Conservation (phyloP, 1,139 yeast genomes). For the Torulaspora pretoriensis region DNA sequence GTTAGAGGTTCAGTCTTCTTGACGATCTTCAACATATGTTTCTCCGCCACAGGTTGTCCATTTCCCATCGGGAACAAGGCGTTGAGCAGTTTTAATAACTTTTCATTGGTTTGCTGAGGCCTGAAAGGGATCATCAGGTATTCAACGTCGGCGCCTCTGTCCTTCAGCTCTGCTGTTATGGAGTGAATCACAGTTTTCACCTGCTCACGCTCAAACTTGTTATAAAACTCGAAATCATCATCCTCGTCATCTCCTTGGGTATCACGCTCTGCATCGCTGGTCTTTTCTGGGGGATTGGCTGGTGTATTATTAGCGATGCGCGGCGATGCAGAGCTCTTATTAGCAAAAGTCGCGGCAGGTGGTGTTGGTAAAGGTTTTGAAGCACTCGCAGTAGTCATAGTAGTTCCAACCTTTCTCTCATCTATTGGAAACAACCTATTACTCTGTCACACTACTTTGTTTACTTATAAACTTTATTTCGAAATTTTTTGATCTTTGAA, state of each 20-base stretch:
- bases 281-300: background rate
- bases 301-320: background rate
- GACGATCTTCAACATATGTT: slow-evolving; percentile 40
- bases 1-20: slow-evolving; percentile 58
- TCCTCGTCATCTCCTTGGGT: slow-evolving; percentile 17
- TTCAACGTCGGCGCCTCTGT: slow-evolving; percentile 50
- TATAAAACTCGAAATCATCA: slow-evolving; percentile 39
- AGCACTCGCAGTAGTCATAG: slow-evolving; percentile 16
- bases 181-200: slow-evolving; percentile 60
- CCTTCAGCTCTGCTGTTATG: slow-evolving; percentile 62
- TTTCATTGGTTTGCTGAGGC: slow-evolving; percentile 56
- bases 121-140: slow-evolving; percentile 66
- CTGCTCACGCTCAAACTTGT: slow-evolving; percentile 59
- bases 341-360: slow-evolving; percentile 5
- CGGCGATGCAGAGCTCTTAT: slow-evolving; percentile 2
- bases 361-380: slow-evolving; percentile 20
- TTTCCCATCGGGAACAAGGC: slow-evolving; percentile 53
- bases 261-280: slow-evolving; percentile 1
- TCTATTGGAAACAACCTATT: background rate
- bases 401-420: slow-evolving; percentile 2
- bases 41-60: slow-evolving; percentile 41
- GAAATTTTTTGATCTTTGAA: slow-evolving; percentile 5
- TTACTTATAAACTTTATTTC: background rate
- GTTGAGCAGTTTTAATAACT: slow-evolving; percentile 50
- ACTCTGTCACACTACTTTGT: slow-evolving; percentile 1